These are phyloP conservation scores for Xerocomellus dryophilus DNA, from an alignment of 768 basidiomycete genomes.

Conservation along the genomic window DNA sequence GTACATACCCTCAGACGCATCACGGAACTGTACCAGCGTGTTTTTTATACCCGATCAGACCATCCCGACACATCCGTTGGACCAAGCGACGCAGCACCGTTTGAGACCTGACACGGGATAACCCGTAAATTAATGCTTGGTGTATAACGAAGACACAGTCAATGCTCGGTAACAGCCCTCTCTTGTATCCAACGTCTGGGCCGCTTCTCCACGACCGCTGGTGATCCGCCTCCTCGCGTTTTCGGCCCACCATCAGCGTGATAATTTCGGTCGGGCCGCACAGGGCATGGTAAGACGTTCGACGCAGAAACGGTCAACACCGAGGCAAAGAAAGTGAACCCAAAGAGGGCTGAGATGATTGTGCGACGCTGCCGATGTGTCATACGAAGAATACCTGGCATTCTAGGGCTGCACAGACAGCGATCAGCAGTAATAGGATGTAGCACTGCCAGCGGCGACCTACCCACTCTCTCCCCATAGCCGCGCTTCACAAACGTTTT, in stretches of 20 bases:
- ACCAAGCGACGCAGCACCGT: neutral
- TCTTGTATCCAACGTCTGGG: constrained; percentile 85
- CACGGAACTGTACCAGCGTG: constrained; percentile 23
- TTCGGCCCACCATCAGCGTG: constrained; percentile 52
- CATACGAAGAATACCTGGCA: constrained; percentile 60
- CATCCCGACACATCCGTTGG: neutral
- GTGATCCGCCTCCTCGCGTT: constrained; percentile 22
- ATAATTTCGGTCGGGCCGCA: constrained; percentile 53
- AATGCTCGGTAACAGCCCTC: constrained; percentile 32
- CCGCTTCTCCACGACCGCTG: constrained; percentile 55
- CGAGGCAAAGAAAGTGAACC: constrained; percentile 73
- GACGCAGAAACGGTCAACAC: constrained; percentile 80
- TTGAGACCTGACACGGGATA: neutral
- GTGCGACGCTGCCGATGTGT: constrained; percentile 59
- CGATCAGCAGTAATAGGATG: constrained; percentile 37
- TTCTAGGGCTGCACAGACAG: constrained; percentile 50
- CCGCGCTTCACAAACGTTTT: constrained; percentile 8
- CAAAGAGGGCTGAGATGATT: constrained; percentile 76
- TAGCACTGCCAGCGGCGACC: neutral
- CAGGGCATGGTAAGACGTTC: constrained; percentile 76
- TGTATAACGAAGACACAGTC: neutral
- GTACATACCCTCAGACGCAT: constrained; percentile 21
- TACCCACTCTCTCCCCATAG: constrained; percentile 28
- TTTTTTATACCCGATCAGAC: constrained; percentile 20
- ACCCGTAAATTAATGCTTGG: neutral